Percentiles rank a stretch among this genome's conserved stretches.
These are phyloP conservation scores for Eucalyptus victrix DNA, from an alignment of 345 rosid species.

Conservation along the genomic window DNA sequence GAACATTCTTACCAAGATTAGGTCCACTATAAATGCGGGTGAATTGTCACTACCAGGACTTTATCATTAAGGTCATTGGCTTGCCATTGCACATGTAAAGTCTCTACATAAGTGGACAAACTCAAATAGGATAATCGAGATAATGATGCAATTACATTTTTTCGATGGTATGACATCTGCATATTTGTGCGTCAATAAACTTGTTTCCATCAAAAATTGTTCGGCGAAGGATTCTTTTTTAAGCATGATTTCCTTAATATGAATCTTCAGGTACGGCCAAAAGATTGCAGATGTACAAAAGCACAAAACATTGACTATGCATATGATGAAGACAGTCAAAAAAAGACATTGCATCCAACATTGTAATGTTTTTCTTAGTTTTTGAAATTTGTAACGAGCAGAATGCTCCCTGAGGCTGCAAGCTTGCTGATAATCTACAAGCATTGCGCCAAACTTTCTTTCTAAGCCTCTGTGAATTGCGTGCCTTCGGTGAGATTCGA, in stretches of 20 bases:
- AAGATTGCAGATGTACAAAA: not conserved
- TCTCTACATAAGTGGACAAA: no score
- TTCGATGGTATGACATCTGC: not conserved
- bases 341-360: not conserved
- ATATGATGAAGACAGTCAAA: not conserved
- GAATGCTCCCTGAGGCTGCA: not conserved
- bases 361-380: not conserved
- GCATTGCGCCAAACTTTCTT: no score
- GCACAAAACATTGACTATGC: not conserved
- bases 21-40: not conserved
- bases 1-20: not conserved
- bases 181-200: not conserved
- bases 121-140: not conserved
- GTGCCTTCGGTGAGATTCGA: no score
- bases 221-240: not conserved
- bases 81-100: not conserved
- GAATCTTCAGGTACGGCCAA: no score
- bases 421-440: no score
- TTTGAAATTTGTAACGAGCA: not conserved
- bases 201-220: not conserved
- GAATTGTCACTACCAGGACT: fast-evolving
- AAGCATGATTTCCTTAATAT: not conserved
- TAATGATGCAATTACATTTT: not conserved
- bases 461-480: no score
- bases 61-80: not conserved